A percentile compares a stretch with the other conserved stretches of the same genome.
Evolutionary conservation across 768 basidiomycete genomes (phyloP).

Genomic region (Sarcodon aspratus): DNA sequence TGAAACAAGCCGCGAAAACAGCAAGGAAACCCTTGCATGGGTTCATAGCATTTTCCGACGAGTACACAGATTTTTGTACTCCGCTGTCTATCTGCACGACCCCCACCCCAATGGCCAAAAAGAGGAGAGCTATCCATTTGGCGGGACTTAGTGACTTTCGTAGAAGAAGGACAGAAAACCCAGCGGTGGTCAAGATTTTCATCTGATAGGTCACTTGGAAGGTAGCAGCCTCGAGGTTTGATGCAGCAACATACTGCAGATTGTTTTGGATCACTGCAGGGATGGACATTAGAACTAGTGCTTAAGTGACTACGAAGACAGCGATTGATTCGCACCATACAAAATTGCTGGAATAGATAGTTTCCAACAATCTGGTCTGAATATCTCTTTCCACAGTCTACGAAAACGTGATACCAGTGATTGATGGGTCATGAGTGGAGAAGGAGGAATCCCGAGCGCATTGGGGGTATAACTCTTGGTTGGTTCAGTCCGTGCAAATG

Average conservation of each 20-base stretch:
- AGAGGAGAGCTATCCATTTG: constrained; percentile 80
- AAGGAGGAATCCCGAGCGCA: constrained; percentile 16
- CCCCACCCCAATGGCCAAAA: constrained; percentile 82
- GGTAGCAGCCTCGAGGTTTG: constrained; percentile 89
- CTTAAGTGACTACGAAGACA: not conserved
- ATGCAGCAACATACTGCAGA: constrained; percentile 89
- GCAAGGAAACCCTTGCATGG: constrained; percentile 82
- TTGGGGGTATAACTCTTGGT: constrained; percentile 7
- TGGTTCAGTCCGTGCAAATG: constrained; percentile 52
- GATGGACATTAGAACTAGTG: not conserved
- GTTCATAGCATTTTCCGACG: constrained; percentile 49
- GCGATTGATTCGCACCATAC: not conserved
- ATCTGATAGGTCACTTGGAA: constrained; percentile 97
- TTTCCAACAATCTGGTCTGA: constrained; percentile 94
- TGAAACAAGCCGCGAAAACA: constrained; percentile 85
- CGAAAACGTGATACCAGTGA: constrained; percentile 35
- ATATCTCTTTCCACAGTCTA: constrained; percentile 55
- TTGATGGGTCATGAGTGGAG: constrained; percentile 24
- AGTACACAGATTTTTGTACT: constrained; percentile 2
- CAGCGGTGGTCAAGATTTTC: constrained; percentile 93
- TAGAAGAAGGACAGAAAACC: constrained; percentile 74
- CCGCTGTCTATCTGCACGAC: constrained; percentile 47
- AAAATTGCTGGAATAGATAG: constrained; percentile 62
- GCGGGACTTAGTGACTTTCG: constrained; percentile 58
- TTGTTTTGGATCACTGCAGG: constrained; percentile 80